Conservation (phyloP, 345 rosid species). For the Ceriops decandra region DNA sequence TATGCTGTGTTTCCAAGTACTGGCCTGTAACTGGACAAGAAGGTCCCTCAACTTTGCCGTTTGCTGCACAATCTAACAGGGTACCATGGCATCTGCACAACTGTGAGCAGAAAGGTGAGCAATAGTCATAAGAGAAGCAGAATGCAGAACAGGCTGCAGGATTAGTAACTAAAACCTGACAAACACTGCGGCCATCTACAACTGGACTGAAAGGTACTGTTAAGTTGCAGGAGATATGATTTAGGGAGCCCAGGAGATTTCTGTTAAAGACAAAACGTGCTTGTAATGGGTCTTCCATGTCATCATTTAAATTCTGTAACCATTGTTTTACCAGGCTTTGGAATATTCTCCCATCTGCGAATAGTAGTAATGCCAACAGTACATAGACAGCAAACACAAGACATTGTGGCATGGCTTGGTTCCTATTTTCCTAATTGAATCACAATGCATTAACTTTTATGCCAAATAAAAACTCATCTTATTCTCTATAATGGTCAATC, state of each 20-base stretch:
- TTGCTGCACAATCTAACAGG: constrained; percentile 30
- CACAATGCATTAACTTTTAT: not conserved
- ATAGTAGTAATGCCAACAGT: constrained; percentile 10
- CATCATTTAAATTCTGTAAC: constrained; percentile 73
- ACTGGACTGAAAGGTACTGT: constrained; percentile 45
- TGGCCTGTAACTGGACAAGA: constrained; percentile 51
- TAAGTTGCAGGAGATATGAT: constrained; percentile 63
- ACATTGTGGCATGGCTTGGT: not conserved
- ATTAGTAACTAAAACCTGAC: constrained; percentile 44
- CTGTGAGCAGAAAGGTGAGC: constrained; percentile 34
- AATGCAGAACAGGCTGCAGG: constrained; percentile 1
- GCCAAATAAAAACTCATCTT: not conserved
- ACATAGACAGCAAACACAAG: not conserved
- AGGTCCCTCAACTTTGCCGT: constrained; percentile 31
- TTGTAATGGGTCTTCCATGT: constrained; percentile 58
- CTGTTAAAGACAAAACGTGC: constrained; percentile 57
- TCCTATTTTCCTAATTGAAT: not conserved
- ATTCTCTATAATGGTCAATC: not conserved
- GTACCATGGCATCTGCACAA: constrained; percentile 76
- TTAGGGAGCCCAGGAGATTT: constrained; percentile 54
- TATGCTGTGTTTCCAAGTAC: constrained; percentile 43
- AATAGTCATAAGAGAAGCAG: not conserved
- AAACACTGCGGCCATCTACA: constrained; percentile 53
- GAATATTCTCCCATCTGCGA: constrained; percentile 54
- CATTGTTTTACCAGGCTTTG: constrained; percentile 68